A percentile compares a stretch with the other conserved stretches of the same genome.
These are phyloP conservation scores for Combretum micranthum DNA, from an alignment of 345 rosid genomes.

Conservation along the genomic window DNA sequence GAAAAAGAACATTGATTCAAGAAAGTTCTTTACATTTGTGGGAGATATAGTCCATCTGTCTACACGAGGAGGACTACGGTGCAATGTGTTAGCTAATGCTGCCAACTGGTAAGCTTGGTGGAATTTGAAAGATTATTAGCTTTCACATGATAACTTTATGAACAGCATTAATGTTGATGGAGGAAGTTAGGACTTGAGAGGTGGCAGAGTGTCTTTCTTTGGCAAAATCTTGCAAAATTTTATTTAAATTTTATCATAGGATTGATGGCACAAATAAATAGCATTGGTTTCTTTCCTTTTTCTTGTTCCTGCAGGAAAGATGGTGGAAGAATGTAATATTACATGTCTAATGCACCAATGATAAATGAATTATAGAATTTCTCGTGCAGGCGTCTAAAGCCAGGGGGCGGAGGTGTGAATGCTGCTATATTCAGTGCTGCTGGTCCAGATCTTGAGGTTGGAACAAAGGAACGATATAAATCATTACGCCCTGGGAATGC, in stretches of 20 bases:
- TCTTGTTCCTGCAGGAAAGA: too few species aligned
- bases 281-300: too few species aligned
- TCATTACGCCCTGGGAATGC: constrained; percentile 67
- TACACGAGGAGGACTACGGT: constrained; percentile 58
- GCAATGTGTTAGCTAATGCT: constrained; percentile 82
- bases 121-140: background rate
- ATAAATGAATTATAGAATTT: constrained; percentile 3
- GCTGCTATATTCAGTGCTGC: constrained; percentile 81
- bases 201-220: too few species aligned
- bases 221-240: too few species aligned
- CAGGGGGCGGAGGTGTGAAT: constrained; percentile 96
- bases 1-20: constrained; percentile 47
- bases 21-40: constrained; percentile 73
- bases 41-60: constrained; percentile 77
- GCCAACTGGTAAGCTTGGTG: constrained; percentile 68
- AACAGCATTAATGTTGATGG: background rate
- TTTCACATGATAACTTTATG: background rate
- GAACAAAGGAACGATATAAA: constrained; percentile 51
- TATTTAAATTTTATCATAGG: too few species aligned
- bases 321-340: too few species aligned
- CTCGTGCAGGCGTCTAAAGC: constrained; percentile 69
- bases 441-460: constrained; percentile 58
- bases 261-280: too few species aligned
- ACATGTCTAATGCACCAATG: background rate
- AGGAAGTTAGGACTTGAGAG: background rate